Evolutionary conservation across 768 basidiomycete genomes (phyloP), one percentile per base, ranked within the genome.

Genomic region (Psilocybe azurescens): DNA sequence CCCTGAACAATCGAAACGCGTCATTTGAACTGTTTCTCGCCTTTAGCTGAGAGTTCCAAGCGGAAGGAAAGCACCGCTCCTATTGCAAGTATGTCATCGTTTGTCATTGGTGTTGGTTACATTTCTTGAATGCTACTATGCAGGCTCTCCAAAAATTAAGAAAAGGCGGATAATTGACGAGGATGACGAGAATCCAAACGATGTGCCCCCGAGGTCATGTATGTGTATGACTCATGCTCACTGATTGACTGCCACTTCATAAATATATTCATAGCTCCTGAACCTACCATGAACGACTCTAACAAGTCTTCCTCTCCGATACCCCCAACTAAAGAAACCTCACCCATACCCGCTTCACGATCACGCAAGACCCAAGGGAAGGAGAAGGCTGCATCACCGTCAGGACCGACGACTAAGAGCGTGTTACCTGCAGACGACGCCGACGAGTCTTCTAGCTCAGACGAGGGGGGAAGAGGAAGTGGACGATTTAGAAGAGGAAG

Each of bases 81-180:
- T 33, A n/a, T 49, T 58, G 47, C 52, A 3, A 60, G 70, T 70
- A 66, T 24, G 66, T 61, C 50, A 38, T 33, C 18, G 20, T 24
- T 24, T 24, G 24, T 50, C 13, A 16, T 24, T 33, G 47, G 33
- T 10, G 30, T 2, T 30, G 44, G 29, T 29, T 46, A 49, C 41
- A 32, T 52, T 20, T 56, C 18, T 29, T 38, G n/a, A 32, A 56
- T 62, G 51, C 38, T 33, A 36, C 50, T 24, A 14, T 59, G n/a
- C 56, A 75, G 79, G 75, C 62, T 73, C 68, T 29, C 70, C 74
- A 9, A 79, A 69, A 52, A 38, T 74, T 6, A 89, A 89, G 74
- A 84, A 79, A 68, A 75, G 86, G 52, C 81, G 81, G 59, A 79
- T 87, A 29, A 67, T 83, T 5, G 76, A 83, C 33, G 87, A 86